Evolutionary conservation across 768 basidiomycete genomes (phyloP), one percentile per base, ranked within the genome.

Genomic region (Lactarius sp.): DNA sequence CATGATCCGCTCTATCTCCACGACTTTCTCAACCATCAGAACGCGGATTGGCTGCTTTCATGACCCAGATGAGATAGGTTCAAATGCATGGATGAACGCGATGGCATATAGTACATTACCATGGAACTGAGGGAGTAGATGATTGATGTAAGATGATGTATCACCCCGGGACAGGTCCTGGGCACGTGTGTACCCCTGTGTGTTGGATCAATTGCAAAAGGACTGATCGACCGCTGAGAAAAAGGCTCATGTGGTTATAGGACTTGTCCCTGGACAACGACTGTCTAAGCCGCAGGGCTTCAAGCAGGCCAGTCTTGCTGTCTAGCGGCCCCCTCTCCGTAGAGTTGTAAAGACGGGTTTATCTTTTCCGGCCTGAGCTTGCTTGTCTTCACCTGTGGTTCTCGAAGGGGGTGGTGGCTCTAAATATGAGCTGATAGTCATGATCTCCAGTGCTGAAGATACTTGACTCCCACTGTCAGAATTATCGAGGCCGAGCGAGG

Each of bases 271-370:
- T 1, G 10, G 20, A 37, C 2, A 36, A 54, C 3, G 39, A 51
- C 27, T 14, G n/a, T 42, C 59, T 37, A 8, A 6, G 22, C 31
- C 34, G 12, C 46, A 46, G 27, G 50, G 41, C 20, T 37, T 34
- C 3, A 44, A 6, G 57, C 0, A 20, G 18, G 6, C 39, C 18
- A 33, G 22, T 3, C 1, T 34, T 13, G 42, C 33, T 14, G 52
- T 54, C 49, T 44, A 55, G 14, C 57, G 52, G 22, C 63, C 63
- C 34, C 63, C 49, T 39, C 47, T 60, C 31, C 63, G 58, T 37
- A 60, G 33, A 5, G 36, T 18, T 7, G 58, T 36, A 33, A n/a
- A 60, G 31, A 64, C 63, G 0, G 12, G 52, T 36, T 47, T 22
- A 3, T 8, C 31, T 12, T 47, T 42, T 22, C 22, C 22, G 22